A percentile compares a stretch with the other conserved stretches of the same genome.
These are phyloP conservation scores for Salix caprea DNA, from an alignment of 345 rosid genomes.

Conservation along the genomic window DNA sequence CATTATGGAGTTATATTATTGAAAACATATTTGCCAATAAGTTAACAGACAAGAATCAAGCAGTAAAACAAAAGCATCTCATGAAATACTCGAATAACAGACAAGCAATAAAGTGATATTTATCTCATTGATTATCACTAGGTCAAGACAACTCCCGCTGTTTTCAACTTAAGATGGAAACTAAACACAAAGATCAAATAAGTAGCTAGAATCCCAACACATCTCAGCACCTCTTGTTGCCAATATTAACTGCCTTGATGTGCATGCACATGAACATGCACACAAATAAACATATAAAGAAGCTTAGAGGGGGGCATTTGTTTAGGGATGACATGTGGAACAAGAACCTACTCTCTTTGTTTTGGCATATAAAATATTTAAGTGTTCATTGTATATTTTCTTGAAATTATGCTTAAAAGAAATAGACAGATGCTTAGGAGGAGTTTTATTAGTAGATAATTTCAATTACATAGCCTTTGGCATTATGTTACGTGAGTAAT, in stretches of 20 bases:
- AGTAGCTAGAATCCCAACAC: neutral
- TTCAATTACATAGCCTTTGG: neutral
- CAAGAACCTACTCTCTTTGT: neutral
- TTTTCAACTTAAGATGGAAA: constrained; percentile 1
- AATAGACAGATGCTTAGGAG: neutral
- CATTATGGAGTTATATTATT: neutral
- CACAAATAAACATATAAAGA: neutral
- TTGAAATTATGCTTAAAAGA: neutral
- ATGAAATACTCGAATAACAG: neutral
- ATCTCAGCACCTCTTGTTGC: neutral
- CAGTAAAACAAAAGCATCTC: neutral
- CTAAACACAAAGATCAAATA: neutral
- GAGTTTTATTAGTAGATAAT: neutral
- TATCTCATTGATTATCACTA: neutral
- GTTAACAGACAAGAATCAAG: neutral
- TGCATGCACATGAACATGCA: neutral
- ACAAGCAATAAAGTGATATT: neutral
- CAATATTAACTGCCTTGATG: neutral
- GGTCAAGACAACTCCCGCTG: neutral
- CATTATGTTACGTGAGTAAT: neutral
- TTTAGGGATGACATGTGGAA: neutral
- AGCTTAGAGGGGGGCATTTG: neutral
- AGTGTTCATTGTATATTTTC: neutral
- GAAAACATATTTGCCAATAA: neutral
- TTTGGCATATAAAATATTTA: neutral